phyloP scores from a whole-genome alignment of 768 basidiomycete species.

The Fistulinella prunicolor region DNA sequence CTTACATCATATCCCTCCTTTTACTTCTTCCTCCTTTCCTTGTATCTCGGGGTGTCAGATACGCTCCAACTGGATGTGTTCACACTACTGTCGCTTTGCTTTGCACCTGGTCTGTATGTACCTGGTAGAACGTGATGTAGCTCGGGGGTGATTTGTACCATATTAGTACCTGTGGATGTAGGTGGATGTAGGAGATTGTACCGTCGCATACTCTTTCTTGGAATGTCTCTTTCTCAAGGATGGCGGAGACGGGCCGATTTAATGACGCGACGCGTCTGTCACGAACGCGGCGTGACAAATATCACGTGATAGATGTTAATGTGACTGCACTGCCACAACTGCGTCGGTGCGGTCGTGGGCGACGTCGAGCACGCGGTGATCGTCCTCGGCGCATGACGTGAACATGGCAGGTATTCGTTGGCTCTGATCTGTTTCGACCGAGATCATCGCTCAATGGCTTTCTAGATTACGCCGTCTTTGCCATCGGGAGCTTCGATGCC shows the following conservation, averaged over 20 bases:
- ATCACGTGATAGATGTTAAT: conserved; percentile 22
- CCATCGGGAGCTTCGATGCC: conserved; percentile 72
- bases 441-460: neutral
- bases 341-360: neutral
- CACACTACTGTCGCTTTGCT: conserved; percentile 21
- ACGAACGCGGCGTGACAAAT: conserved; percentile 29
- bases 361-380: neutral
- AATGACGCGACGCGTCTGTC: conserved; percentile 24
- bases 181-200: conserved; percentile 11
- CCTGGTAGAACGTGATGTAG: conserved; percentile 14
- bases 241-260: conserved; percentile 1
- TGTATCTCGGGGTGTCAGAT: conserved; percentile 20
- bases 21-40: neutral
- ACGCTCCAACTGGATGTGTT: conserved; percentile 5
- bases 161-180: conserved; percentile 3
- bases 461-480: conserved; percentile 74
- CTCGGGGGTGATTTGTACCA: conserved; percentile 21
- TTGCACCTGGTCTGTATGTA: conserved; percentile 19
- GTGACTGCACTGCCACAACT: conserved; percentile 20
- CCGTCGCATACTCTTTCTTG: conserved; percentile 25
- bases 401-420: conserved; percentile 22
- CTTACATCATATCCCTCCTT: no score
- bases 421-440: neutral
- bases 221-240: conserved; percentile 2
- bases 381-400: neutral